phyloP scores from a whole-genome alignment of 345 rosid genomes.

The Populus alba region DNA sequence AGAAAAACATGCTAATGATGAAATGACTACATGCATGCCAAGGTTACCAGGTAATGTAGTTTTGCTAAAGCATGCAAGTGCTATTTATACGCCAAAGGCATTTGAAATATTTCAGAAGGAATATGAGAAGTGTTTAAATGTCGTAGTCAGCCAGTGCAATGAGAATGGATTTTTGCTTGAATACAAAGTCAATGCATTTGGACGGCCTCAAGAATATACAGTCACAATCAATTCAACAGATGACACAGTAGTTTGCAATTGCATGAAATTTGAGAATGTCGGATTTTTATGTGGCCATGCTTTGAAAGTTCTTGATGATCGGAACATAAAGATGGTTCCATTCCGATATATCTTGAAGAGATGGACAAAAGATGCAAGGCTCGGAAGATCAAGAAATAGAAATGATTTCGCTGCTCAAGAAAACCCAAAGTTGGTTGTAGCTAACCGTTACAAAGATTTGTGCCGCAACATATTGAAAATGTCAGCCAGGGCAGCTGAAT shows the following conservation, averaged over 20 bases:
- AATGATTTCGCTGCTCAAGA: constrained; percentile 20
- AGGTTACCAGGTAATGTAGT: neutral
- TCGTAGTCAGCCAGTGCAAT: constrained; percentile 24
- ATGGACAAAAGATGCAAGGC: constrained; percentile 40
- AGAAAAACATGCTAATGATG: neutral
- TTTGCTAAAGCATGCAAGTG: constrained; percentile 6
- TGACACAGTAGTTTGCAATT: constrained; percentile 25
- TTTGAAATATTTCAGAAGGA: constrained; percentile 2
- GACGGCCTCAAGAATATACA: constrained; percentile 21
- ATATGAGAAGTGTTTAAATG: constrained; percentile 21
- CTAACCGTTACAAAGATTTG: constrained; percentile 34
- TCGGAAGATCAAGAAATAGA: constrained; percentile 1
- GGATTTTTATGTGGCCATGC: constrained; percentile 42
- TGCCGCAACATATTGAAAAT: constrained; percentile 21
- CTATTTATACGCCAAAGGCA: neutral
- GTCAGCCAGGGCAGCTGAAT: constrained; percentile 36
- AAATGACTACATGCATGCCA: neutral
- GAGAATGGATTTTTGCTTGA: constrained; percentile 18
- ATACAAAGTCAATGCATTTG: constrained; percentile 30
- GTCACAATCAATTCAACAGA: constrained; percentile 26
- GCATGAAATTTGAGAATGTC: constrained; percentile 35
- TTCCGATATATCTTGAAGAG: constrained; percentile 36
- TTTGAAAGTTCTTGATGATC: constrained; percentile 33
- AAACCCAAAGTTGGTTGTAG: constrained; percentile 28
- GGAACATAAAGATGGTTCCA: constrained; percentile 36